Evolutionary conservation across 345 rosid species (phyloP), one percentile per base, ranked within the genome.

Genomic region (Eucalyptus marginata): DNA sequence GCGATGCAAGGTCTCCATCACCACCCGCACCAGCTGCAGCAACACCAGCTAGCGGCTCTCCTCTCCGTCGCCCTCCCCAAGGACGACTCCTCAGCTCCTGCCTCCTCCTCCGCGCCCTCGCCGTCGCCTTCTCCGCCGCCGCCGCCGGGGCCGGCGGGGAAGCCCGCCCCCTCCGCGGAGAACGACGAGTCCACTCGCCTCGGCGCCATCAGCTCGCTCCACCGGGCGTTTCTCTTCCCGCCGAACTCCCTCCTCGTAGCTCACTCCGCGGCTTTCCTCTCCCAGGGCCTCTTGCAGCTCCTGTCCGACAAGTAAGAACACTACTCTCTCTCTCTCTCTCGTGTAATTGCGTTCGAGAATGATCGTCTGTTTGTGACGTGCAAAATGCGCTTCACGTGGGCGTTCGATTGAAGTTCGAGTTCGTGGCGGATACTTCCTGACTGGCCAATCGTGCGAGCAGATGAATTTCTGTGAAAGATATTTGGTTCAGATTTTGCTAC

Each of bases 251-350:
- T 97, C 90, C 95, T 96, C 87, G 93, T 97, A 29, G 89, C 95
- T n/a, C 98, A 96, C 93, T 96, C 98, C 86, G 98, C 99, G 86
- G 91, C 99, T 76, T 96, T 93, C 90, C 97, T 96, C 86, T 91
- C 95, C 52, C 96, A 95, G 91, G 99, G 97, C 58, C 93, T 97
- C 92, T 96, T 95, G 86, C 94, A 96, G 85, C 99, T 97, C 89
- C 95, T 95, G 85, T 88, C 95, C 8, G 99, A 96, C 91, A 96
- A 96, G 99, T 96, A 93, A 58, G 88, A 85, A 68, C 81, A 15
- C 86, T 22, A 56, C 46, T 86, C 56, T 50, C 86, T 81, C 49
- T 27, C 49, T 86, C 56, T 50, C 86, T 81, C 49, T 22, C 33
- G 40, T 20, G 66, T 86, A 52, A 52, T 50, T 86, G 25, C 31